Base-by-base conservation (phyloP, 2,329 filamentous ascomycete genomes). In the Ceratocystis eucalypticola region DNA sequence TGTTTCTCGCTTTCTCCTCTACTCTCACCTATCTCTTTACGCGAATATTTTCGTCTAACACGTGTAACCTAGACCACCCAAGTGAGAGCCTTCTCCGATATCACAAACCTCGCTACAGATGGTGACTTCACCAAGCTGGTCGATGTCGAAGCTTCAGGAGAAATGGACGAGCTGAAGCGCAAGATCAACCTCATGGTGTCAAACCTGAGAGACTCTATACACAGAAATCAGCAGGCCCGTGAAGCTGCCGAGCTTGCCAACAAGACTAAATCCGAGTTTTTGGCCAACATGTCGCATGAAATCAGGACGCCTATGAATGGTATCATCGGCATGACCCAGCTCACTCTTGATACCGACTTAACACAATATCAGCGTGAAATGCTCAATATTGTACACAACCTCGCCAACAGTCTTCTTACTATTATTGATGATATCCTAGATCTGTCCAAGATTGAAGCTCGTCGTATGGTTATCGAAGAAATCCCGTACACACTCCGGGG, bases 171-270 rank as follows among this genome's bases (percentile, higher is more conserved):
- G 76, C 82, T 99, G 71, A 99, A 99, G 78, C 87, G 92, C 72
- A 97, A 97, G 81, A 97, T 99, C 82, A 99, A 97, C 75, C 90
- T 95, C 79, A 99, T 99, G 94, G 92, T 97, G 65, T 94, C 89
- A 74, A 96, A 96, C 74, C 79, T 99, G 69, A 82, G 93, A 71
- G 94, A 97, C 77, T 95, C 89, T 80, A 96, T 99, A 71, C 92
- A 97, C 75, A 86, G 91, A 74, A 99, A 97, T 75, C 96, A 92
- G 2, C 90, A 92, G 70, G 94, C 94, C 67, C 88, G 94, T 76
- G 93, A 97, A 76, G 92, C 93, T 61, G 94, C 94, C 72, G 94
- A 99, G 75, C 80, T 96, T 74, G 94, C 94, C 69, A 97, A 96
- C 80, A 93, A 95, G 77, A 97, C 93, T 53, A 99, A 99, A 74